Conservation (phyloP, 2,329 filamentous ascomycete species). For the Domatiomyces catenatus region DNA sequence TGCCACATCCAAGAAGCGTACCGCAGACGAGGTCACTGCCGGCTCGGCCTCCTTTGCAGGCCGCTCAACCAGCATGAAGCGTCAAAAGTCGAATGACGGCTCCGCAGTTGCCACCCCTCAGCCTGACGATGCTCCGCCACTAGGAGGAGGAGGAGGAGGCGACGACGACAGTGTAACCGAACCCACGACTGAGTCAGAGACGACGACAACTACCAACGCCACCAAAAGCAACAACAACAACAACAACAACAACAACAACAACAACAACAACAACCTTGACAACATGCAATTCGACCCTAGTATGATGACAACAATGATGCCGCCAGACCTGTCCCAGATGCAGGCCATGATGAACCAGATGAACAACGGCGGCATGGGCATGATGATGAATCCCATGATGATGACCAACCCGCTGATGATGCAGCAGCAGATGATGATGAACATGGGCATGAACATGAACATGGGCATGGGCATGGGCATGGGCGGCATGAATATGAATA, state of each 20-base stretch:
- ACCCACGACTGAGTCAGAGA: too few species aligned
- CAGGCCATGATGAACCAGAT: slow-evolving; percentile 12
- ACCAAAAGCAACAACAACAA: slow-evolving; percentile 2
- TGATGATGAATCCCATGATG: slow-evolving; percentile 37
- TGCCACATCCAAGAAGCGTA: slow-evolving; percentile 55
- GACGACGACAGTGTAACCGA: neutral
- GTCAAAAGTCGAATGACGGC: slow-evolving; percentile 29
- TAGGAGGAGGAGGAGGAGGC: slow-evolving; percentile 1
- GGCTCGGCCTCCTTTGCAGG: slow-evolving; percentile 35
- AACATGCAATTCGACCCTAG: slow-evolving; percentile 11
- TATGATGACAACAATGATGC: slow-evolving; percentile 23
- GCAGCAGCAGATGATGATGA: slow-evolving; percentile 30
- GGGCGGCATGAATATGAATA: too few species aligned
- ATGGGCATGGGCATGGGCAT: too few species aligned
- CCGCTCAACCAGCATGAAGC: slow-evolving; percentile 23
- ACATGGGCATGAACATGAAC: slow-evolving; percentile 19
- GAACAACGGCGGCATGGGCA: slow-evolving; percentile 12
- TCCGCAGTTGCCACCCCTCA: slow-evolving; percentile 24
- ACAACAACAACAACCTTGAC: slow-evolving; percentile 4
- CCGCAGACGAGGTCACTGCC: slow-evolving; percentile 49
- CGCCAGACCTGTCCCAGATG: slow-evolving; percentile 18
- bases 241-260: slow-evolving; percentile 7
- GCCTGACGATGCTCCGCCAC: neutral
- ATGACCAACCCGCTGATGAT: slow-evolving; percentile 18
- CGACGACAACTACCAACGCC: too few species aligned